Base-by-base conservation (phyloP, 805 yeast genomes). In the Wickerhamiella vanderwaltii region DNA sequence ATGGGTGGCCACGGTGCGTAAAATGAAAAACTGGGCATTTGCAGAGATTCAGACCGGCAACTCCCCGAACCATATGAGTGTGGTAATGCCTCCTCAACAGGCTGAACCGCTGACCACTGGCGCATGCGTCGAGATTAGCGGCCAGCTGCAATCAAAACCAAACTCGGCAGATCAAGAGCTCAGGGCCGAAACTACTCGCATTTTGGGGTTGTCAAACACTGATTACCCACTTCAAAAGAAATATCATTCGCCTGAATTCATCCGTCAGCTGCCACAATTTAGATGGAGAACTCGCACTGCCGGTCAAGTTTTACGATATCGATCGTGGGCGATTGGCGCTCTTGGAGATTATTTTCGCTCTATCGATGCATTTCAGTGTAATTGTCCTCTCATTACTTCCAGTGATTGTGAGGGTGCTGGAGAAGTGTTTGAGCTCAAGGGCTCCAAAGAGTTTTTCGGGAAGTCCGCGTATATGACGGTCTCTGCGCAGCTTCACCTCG, bases 351-450 rank as follows among this genome's bases (percentile, higher is more conserved):
- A 73, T 51, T 83, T 84, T 57, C 61, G 65, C 15, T 43, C 54
- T 0, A 51, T 68, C 15, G 70, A 70, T 11, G 85, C 83, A 49
- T 61, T 68, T 11, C 87, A 84, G 62, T 85, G 83, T 0, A 67
- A 77, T 19, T 94, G 97, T 3, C 98, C 99, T 6, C 52, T 88
- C 9, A 62, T 88, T 17, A 91, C 98, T 0, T 67, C 83, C 9
- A 75, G 93, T 1, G 98, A 91, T 58, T 88, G 97, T 57, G 99
- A 91, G 62, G 97, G 98, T 13, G 96, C 94, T 3, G 97, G 97
- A 4, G 97, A 91, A 56, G 72, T 82, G 47, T 91, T 91, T 50
- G 63, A 62, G 35, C 62, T 87, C 9, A 68, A 65, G 33, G 61
- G 66, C 1, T 65, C 61, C 36, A 49, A 70, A 1, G 56, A 53